A percentile compares a stretch with the other conserved stretches of the same genome.
These are phyloP conservation scores for Tolypocladium amazonense DNA, from an alignment of 2,329 filamentous ascomycete species.

Conservation along the genomic window DNA sequence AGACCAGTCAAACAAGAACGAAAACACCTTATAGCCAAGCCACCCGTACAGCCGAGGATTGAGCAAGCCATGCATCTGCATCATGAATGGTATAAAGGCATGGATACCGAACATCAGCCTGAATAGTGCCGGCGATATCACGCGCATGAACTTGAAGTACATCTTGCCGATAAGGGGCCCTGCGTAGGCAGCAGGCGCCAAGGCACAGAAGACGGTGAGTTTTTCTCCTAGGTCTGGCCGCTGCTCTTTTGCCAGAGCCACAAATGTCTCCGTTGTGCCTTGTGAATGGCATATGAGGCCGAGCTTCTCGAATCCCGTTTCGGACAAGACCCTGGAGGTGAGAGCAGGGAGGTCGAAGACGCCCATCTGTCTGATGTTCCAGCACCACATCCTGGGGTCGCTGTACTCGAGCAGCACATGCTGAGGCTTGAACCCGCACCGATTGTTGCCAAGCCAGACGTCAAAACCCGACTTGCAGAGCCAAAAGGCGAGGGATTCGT, in stretches of 20 bases:
- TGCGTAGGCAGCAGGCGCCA: conserved; percentile 84
- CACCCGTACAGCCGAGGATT: conserved; percentile 62
- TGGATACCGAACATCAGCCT: conserved; percentile 82
- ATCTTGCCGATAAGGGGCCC: conserved; percentile 76
- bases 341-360: conserved; percentile 79
- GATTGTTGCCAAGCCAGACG: conserved; percentile 91
- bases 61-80: conserved; percentile 63
- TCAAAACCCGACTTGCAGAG: conserved; percentile 88
- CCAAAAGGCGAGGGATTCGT: conserved; percentile 82
- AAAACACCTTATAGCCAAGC: conserved; percentile 81
- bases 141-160: conserved; percentile 85
- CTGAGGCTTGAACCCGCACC: conserved; percentile 72
- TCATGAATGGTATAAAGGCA: conserved; percentile 89
- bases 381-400: conserved; percentile 91
- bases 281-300: conserved; percentile 83
- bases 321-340: conserved; percentile 64
- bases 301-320: conserved; percentile 76
- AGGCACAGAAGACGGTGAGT: conserved; percentile 80
- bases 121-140: conserved; percentile 68
- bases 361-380: conserved; percentile 93
- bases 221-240: conserved; percentile 73
- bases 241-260: conserved; percentile 83
- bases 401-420: conserved; percentile 59
- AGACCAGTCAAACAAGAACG: conserved; percentile 80
- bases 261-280: conserved; percentile 79